phyloP scores from a whole-genome alignment of 352 stramenopile genomes.

The Phytophthora pini region DNA sequence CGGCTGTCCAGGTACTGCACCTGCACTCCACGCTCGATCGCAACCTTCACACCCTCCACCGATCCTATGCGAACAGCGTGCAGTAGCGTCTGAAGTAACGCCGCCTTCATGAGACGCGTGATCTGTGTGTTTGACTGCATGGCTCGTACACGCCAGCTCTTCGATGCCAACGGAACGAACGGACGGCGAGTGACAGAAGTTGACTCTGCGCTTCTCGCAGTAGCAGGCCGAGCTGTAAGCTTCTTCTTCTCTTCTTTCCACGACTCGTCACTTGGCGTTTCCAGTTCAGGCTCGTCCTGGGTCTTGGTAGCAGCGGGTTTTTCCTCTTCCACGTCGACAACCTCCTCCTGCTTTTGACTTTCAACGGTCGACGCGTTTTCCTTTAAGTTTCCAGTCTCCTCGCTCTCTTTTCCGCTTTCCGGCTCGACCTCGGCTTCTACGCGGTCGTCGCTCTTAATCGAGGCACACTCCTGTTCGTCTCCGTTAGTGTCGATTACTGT shows the following conservation, averaged over 20 bases:
- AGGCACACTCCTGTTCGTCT: slow-evolving; percentile 14
- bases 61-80: slow-evolving; percentile 82
- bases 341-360: slow-evolving; percentile 5
- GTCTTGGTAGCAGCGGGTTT: slow-evolving; percentile 16
- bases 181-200: slow-evolving; percentile 32
- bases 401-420: slow-evolving; percentile 29
- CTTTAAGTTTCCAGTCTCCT: slow-evolving; percentile 26
- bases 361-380: slow-evolving; percentile 11
- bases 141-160: slow-evolving; percentile 55
- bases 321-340: slow-evolving; percentile 22
- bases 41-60: slow-evolving; percentile 82
- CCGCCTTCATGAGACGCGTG: slow-evolving; percentile 79
- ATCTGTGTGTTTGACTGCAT: slow-evolving; percentile 73
- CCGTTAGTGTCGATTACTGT: slow-evolving; percentile 10
- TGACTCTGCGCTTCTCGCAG: slow-evolving; percentile 33
- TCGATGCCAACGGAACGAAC: slow-evolving; percentile 58
- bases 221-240: slow-evolving; percentile 19
- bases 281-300: slow-evolving; percentile 34
- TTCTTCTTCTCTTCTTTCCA: slow-evolving; percentile 24
- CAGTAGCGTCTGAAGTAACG: slow-evolving; percentile 85
- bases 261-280: slow-evolving; percentile 33
- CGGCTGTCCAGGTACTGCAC: slow-evolving; percentile 81
- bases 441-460: slow-evolving; percentile 6
- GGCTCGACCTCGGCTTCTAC: slow-evolving; percentile 25
- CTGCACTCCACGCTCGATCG: slow-evolving; percentile 83